Base-by-base conservation (phyloP, 1,139 yeast species). In the Geotrichum restrictum region DNA sequence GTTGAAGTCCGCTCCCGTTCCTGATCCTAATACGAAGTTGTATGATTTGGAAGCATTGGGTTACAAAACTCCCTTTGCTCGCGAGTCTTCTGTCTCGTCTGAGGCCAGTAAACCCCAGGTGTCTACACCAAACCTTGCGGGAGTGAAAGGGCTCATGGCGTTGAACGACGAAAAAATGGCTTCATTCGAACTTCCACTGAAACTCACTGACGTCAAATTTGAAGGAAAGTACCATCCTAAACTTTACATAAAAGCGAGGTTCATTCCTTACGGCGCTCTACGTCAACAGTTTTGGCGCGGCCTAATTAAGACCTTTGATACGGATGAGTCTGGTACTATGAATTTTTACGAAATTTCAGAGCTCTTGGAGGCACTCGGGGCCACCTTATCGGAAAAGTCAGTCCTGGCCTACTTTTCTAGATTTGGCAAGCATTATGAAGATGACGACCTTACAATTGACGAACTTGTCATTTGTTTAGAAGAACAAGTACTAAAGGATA, bases 251-350 rank as follows among this genome's bases (percentile, higher is more conserved):
- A 72, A 83, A 40, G 84, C 83, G 7, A 74, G 85, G 53, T 88
- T 83, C 63, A 80, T 84, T 57, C 81, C 93, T 0, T 88, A 88
- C 64, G 75, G 75, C 0, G 76, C 74, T 2, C 72, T 89, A 53
- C 75, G 93, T 56, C 79, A 78, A 58, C 81, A 82, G 52, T 79
- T 89, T 60, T 88, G 96, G 95, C 69, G 75, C 36, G 75, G 80
- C 5, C 71, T 88, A 18, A 73, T 88, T 29, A 74, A 74, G 22
- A 80, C 80, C 54, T 85, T 78, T 62, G 80, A 73, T 48, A 65
- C 69, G 14, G 74, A 73, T 55, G 77, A 72, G 18, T 72, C 72
- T 2, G 69, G 69, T 1, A 65, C 69, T 2, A 74, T 81, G 59
- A 83, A 81, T 61, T 74, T 74, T 48, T 70, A 79, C 48, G 88